Evolutionary conservation across 1,284 basidiomycete genomes (phyloP).

Genomic region (Puccinia hordei): DNA sequence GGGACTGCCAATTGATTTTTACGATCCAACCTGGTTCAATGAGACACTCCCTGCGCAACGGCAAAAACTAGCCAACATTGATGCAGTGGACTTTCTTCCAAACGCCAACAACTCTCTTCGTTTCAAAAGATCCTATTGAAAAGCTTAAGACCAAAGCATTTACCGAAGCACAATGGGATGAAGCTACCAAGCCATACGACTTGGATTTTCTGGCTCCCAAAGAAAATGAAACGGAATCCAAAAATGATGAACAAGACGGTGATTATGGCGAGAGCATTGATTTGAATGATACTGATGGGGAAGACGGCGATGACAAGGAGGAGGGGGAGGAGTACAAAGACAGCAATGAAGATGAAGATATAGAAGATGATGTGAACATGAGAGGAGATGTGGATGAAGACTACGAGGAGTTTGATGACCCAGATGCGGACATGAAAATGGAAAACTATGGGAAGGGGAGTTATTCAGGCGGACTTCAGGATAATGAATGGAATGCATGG

Average conservation of each 20-base stretch:
- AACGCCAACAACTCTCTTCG: neutral
- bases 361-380: too few species aligned
- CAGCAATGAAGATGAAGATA: too few species aligned
- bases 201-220: neutral
- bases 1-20: constrained; percentile 31
- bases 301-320: too few species aligned
- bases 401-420: too few species aligned
- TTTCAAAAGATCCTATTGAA: constrained; percentile 1
- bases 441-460: neutral
- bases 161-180: constrained; percentile 3
- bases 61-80: neutral
- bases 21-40: constrained; percentile 28
- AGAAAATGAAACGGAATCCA: neutral
- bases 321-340: too few species aligned
- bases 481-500: too few species aligned
- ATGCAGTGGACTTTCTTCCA: neutral
- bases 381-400: too few species aligned
- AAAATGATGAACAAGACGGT: neutral
- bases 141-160: neutral
- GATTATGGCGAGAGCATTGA: constrained; percentile 6
- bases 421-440: neutral
- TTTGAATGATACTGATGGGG: too few species aligned
- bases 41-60: neutral
- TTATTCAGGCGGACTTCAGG: neutral
- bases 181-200: too few species aligned